Percentiles rank a stretch among this genome's conserved stretches.
These are phyloP conservation scores for Remersonia thermophila DNA, from an alignment of 2,329 filamentous ascomycete species.

Conservation along the genomic window DNA sequence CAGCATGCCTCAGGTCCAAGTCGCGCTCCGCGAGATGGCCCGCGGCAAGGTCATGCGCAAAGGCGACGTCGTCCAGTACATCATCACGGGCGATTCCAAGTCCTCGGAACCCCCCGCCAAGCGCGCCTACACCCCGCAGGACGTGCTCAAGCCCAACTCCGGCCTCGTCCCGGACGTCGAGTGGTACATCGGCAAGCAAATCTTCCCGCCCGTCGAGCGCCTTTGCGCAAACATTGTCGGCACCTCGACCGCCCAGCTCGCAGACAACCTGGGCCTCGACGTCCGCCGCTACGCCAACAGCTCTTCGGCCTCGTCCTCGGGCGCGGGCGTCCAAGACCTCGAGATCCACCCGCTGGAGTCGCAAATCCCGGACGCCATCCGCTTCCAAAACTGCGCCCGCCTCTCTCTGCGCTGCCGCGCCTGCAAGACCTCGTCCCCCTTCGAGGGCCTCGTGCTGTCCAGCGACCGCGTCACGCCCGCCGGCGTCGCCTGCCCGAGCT, in stretches of 20 bases:
- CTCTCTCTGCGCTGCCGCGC: conserved; percentile 67
- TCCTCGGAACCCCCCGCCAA: conserved; percentile 63
- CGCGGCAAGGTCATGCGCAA: conserved; percentile 80
- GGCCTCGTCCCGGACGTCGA: conserved; percentile 81
- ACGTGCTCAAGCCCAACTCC: conserved; percentile 66
- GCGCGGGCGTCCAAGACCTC: conserved; percentile 43
- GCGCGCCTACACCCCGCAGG: conserved; percentile 76
- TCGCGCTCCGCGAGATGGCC: conserved; percentile 76
- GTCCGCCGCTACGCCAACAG: conserved; percentile 60
- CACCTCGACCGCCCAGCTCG: conserved; percentile 79
- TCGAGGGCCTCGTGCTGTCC: conserved; percentile 59
- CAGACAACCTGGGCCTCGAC: conserved; percentile 88
- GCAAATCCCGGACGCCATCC: conserved; percentile 81
- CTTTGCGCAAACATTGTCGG: conserved; percentile 91
- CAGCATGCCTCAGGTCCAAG: conserved; percentile 93
- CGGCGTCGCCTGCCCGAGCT: conserved; percentile 64
- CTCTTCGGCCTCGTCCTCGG: conserved; percentile 27
- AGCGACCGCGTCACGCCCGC: conserved; percentile 53
- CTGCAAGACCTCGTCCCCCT: conserved; percentile 61
- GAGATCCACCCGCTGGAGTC: conserved; percentile 88
- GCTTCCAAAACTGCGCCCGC: conserved; percentile 71
- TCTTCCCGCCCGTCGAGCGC: conserved; percentile 93
- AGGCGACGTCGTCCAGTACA: conserved; percentile 92
- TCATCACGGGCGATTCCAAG: conserved; percentile 67
- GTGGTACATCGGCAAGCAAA: conserved; percentile 96